phyloP scores from a whole-genome alignment of 257 asterid genomes.

The Linaria vulgaris region DNA sequence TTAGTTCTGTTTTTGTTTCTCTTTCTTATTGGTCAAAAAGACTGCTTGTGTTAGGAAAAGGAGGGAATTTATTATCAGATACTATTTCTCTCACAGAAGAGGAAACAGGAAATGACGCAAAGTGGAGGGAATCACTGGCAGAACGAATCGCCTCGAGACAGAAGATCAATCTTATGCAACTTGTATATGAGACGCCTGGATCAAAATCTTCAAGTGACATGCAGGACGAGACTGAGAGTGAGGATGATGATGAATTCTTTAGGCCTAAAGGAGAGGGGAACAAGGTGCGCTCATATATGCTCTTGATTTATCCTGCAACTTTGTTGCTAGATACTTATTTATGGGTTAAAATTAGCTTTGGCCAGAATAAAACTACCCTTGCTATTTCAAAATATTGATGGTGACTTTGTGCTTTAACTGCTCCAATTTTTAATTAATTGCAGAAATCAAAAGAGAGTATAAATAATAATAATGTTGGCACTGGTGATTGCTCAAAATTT shows the following conservation, averaged over 20 bases:
- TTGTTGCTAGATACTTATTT: constrained; percentile 1
- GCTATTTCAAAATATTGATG: not conserved
- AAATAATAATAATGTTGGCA: constrained; percentile 45
- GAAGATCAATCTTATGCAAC: constrained; percentile 74
- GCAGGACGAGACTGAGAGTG: constrained; percentile 56
- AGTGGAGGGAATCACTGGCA: constrained; percentile 79
- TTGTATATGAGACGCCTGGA: constrained; percentile 73
- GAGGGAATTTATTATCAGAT: constrained; percentile 4
- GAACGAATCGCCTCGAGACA: constrained; percentile 65
- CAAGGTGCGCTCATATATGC: constrained; percentile 48
- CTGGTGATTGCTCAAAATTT: constrained; percentile 84
- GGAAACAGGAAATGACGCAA: constrained; percentile 68
- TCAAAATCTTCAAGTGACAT: constrained; percentile 37
- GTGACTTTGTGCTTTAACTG: constrained; percentile 18
- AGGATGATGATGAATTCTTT: constrained; percentile 81
- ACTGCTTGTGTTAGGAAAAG: too few species aligned
- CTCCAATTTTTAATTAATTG: constrained; percentile 27
- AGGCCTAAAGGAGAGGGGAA: constrained; percentile 82
- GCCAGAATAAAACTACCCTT: not conserved
- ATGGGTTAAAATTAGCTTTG: not conserved
- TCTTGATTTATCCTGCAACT: not conserved
- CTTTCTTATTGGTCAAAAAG: constrained; percentile 6
- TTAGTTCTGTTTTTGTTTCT: not conserved
- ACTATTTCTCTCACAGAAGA: constrained; percentile 41
- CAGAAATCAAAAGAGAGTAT: constrained; percentile 61